Conservation (phyloP, 768 basidiomycete species). For the Hygrocybe punicea region DNA sequence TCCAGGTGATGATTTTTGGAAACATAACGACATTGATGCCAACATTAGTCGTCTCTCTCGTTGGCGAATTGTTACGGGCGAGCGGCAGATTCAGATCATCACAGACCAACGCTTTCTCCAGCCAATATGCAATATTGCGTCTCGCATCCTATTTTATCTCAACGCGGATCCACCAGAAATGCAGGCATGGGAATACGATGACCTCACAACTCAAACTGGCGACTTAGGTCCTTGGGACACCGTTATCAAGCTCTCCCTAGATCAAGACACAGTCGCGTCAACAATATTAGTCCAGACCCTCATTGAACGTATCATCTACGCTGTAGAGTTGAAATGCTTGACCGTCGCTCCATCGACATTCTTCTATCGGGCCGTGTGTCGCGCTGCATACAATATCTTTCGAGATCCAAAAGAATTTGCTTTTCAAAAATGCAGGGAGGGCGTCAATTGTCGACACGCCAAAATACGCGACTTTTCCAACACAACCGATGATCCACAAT, state of each 20-base stretch:
- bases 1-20: neutral
- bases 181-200: neutral
- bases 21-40: neutral
- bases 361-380: neutral
- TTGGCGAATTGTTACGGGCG: slow-evolving; percentile 1
- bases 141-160: slow-evolving; percentile 6
- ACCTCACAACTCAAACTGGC: neutral
- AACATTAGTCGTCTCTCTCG: neutral
- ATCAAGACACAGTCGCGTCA: neutral
- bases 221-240: neutral
- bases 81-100: slow-evolving; percentile 1
- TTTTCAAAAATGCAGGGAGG: slow-evolving; percentile 1
- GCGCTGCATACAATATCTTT: slow-evolving; percentile 2
- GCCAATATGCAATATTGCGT: neutral
- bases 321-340: neutral
- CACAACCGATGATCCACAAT: neutral
- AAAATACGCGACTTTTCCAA: neutral
- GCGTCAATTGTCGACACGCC: neutral
- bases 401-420: neutral
- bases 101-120: neutral
- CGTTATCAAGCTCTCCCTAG: neutral
- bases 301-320: neutral
- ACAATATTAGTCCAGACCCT: neutral
- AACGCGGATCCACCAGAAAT: neutral
- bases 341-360: neutral